phyloP scores from a whole-genome alignment of 306 rosid species.

The Neltuma alba region DNA sequence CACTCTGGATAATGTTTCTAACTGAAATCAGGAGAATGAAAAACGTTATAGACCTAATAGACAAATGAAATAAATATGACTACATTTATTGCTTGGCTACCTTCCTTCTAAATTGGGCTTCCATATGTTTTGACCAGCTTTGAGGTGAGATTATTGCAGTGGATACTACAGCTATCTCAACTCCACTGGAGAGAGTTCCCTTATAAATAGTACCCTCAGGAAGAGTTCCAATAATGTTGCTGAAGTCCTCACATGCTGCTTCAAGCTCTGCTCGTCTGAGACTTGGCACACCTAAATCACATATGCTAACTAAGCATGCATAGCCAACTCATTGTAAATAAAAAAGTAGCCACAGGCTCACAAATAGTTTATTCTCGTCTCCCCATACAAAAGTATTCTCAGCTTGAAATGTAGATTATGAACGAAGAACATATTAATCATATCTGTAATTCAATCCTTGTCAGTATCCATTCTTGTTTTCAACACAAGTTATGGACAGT shows the following conservation, averaged over 20 bases:
- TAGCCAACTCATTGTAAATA: not conserved
- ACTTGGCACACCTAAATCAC: conserved; percentile 82
- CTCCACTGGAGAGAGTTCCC: conserved; percentile 92
- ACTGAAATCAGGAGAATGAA: conserved; percentile 45
- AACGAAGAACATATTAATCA: not conserved
- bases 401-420: not conserved
- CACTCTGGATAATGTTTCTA: conserved; percentile 67
- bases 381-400: not conserved
- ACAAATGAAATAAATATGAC: not conserved
- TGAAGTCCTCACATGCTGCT: conserved; percentile 94
- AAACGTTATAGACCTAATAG: not conserved
- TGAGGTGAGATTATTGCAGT: conserved; percentile 48
- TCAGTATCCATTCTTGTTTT: not conserved
- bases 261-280: conserved; percentile 74
- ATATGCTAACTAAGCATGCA: conserved; percentile 25
- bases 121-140: conserved; percentile 76
- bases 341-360: not conserved
- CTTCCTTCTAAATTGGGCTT: conserved; percentile 74
- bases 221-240: conserved; percentile 74
- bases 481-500: not conserved
- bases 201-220: conserved; percentile 74
- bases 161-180: conserved; percentile 88
- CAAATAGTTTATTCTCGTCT: too few relatives aligned
- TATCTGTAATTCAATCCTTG: not conserved
- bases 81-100: conserved; percentile 40